Conservation (phyloP, 2,329 filamentous ascomycete species). For the Pezicula neosporulosa region DNA sequence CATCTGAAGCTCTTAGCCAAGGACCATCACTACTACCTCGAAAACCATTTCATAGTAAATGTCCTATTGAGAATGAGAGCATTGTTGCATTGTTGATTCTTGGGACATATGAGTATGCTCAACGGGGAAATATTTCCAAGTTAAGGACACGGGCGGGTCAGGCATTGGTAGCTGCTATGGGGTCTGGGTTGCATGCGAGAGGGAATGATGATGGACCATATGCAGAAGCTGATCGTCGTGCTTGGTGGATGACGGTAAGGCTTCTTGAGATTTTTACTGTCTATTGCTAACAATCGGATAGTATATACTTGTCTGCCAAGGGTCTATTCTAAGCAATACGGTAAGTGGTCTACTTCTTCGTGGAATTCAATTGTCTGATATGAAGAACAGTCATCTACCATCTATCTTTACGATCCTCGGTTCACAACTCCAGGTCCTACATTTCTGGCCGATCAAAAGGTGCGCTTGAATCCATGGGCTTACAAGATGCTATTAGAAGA, state of each 20-base stretch:
- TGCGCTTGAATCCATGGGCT: conserved; percentile 14
- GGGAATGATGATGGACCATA: conserved; percentile 35
- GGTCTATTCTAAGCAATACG: conserved; percentile 46
- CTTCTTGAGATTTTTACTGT: not conserved
- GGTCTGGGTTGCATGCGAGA: conserved; percentile 38
- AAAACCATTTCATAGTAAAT: conserved; percentile 38
- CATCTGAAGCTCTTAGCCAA: conserved; percentile 38
- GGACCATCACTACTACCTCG: conserved; percentile 24
- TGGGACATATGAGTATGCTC: conserved; percentile 50
- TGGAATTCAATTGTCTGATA: not conserved
- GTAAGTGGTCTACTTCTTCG: conserved; percentile 25
- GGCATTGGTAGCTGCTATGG: conserved; percentile 43
- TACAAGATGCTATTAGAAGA: conserved; percentile 8
- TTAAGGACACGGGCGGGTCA: conserved; percentile 46
- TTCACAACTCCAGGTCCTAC: conserved; percentile 42
- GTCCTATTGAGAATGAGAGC: conserved; percentile 43
- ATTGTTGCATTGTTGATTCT: conserved; percentile 45
- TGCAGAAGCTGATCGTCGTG: conserved; percentile 41
- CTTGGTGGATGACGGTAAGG: conserved; percentile 51
- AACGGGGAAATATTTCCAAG: conserved; percentile 49
- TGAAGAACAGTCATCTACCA: conserved; percentile 35
- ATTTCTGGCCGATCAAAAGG: conserved; percentile 38
- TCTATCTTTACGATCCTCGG: conserved; percentile 38
- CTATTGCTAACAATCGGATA: conserved; percentile 11
- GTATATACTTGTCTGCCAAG: conserved; percentile 48